A percentile compares a stretch with the other conserved stretches of the same genome.
These are phyloP conservation scores for Neonectria ditissima DNA, from an alignment of 2,329 filamentous ascomycete genomes.

Conservation along the genomic window DNA sequence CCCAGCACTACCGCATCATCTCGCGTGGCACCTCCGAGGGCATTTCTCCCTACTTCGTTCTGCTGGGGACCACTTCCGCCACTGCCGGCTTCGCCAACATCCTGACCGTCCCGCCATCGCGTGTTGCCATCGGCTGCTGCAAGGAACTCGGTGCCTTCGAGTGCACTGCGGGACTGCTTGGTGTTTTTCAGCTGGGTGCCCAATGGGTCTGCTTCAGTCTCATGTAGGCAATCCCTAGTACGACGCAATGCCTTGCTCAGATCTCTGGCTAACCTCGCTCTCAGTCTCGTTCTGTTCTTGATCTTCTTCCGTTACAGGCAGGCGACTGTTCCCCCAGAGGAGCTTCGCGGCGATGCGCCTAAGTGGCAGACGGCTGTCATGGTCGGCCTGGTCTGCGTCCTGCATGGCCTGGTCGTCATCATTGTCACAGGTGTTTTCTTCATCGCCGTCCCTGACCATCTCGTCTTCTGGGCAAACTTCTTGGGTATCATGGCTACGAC, in stretches of 20 bases:
- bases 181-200: constrained; percentile 89
- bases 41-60: constrained; percentile 93
- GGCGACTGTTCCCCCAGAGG: constrained; percentile 62
- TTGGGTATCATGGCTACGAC: constrained; percentile 83
- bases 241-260: background rate
- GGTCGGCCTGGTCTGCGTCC: constrained; percentile 77
- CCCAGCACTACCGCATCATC: constrained; percentile 94
- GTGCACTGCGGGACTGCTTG: constrained; percentile 86
- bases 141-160: constrained; percentile 82
- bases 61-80: constrained; percentile 91
- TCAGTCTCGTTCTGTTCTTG: constrained; percentile 89
- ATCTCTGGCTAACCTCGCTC: constrained; percentile 15
- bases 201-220: constrained; percentile 94
- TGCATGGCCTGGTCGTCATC: constrained; percentile 79
- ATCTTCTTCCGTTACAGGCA: constrained; percentile 85
- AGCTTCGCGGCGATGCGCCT: constrained; percentile 64
- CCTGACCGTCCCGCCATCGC: constrained; percentile 84
- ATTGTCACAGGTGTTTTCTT: constrained; percentile 77
- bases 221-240: constrained; percentile 72
- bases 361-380: constrained; percentile 83
- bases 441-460: constrained; percentile 69
- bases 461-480: constrained; percentile 85
- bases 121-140: constrained; percentile 88
- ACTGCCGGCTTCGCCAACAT: constrained; percentile 94
- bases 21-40: constrained; percentile 87